Percentiles rank a stretch among this genome's conserved stretches.
Evolutionary conservation across 2,329 filamentous ascomycete species (phyloP).

Genomic region (Phyllosticta capitalensis): DNA sequence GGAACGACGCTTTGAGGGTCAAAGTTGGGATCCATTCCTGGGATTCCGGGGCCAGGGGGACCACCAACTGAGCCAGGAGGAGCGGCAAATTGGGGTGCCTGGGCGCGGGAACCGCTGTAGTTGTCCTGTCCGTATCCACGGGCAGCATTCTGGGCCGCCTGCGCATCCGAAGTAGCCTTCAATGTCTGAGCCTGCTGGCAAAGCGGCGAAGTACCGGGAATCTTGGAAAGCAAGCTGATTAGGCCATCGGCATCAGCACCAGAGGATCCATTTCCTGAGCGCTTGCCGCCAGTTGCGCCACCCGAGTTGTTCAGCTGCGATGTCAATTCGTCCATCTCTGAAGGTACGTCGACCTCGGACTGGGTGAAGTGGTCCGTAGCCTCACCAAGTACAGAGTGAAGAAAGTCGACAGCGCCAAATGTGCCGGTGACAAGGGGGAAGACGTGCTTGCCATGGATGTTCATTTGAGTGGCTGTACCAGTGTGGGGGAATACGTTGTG

Average conservation of each 20-base stretch:
- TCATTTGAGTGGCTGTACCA: constrained; percentile 36
- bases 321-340: constrained; percentile 39
- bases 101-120: constrained; percentile 28
- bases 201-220: constrained; percentile 51
- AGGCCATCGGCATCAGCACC: constrained; percentile 36
- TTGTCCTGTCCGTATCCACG: constrained; percentile 31
- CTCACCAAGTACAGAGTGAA: constrained; percentile 42
- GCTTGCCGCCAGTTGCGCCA: constrained; percentile 21
- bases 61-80: constrained; percentile 36
- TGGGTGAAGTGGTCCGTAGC: constrained; percentile 41
- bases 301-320: constrained; percentile 33
- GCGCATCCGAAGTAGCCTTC: constrained; percentile 38
- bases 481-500: constrained; percentile 44
- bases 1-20: constrained; percentile 45
- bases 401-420: constrained; percentile 43
- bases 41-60: constrained; percentile 46
- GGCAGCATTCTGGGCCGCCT: constrained; percentile 31
- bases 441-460: constrained; percentile 38
- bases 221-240: constrained; percentile 61
- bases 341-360: constrained; percentile 24
- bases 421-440: constrained; percentile 46
- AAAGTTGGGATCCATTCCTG: constrained; percentile 65
- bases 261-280: constrained; percentile 23
- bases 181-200: constrained; percentile 38
- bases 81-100: constrained; percentile 28